phyloP scores from a whole-genome alignment of 2,329 filamentous ascomycete species.

The Colletotrichum costaricense region DNA sequence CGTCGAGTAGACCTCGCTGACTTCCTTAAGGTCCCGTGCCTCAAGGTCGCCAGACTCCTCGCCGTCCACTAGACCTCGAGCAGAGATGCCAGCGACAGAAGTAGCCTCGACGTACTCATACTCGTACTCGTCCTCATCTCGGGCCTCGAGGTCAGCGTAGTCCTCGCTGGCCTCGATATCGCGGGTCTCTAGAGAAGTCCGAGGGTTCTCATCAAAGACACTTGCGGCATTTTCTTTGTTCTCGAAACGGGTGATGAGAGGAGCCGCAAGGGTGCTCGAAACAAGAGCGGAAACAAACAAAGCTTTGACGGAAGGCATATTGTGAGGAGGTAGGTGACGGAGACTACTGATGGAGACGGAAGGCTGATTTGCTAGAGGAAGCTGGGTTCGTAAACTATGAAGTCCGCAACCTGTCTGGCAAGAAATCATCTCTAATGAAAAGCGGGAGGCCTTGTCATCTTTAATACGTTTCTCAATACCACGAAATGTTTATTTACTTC shows the following conservation, averaged over 20 bases:
- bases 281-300: slow-evolving; percentile 2
- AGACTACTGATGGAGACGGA: background rate
- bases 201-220: background rate
- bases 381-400: background rate
- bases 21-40: background rate
- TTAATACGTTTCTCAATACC: background rate
- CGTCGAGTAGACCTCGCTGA: background rate
- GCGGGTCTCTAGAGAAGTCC: background rate
- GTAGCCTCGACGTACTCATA: background rate
- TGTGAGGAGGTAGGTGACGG: background rate
- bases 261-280: background rate
- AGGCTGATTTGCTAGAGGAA: background rate
- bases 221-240: background rate
- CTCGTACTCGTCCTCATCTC: background rate
- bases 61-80: background rate
- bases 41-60: background rate
- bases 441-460: background rate
- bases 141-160: background rate
- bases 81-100: background rate
- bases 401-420: background rate
- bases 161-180: background rate
- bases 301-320: slow-evolving; percentile 5
- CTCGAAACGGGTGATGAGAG: background rate
- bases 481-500: background rate
- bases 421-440: fast-evolving